Percentiles rank a stretch among this genome's conserved stretches.
Conservation (phyloP, 371 early-diverging fungal species). For the Saksenaea oblongispora region DNA sequence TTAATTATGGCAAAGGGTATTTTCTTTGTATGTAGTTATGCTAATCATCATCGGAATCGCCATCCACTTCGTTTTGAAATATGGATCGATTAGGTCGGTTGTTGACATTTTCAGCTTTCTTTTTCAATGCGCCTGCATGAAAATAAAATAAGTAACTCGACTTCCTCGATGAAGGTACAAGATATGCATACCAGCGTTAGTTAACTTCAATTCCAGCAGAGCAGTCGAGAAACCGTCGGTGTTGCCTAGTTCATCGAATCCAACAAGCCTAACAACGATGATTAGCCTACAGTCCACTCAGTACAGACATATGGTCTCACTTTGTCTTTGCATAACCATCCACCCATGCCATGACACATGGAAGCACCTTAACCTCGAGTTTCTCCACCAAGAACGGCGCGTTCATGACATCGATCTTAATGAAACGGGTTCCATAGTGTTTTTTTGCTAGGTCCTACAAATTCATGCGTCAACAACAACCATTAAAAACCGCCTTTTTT, state of each 20-base stretch:
- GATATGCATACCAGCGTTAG: constrained; percentile 50
- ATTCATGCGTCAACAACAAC: neutral
- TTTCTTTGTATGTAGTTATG: neutral
- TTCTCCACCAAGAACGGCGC: constrained; percentile 92
- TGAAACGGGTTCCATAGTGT: constrained; percentile 85
- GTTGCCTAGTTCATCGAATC: constrained; percentile 95
- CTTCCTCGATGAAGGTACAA: neutral
- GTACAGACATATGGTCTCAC: constrained; percentile 14
- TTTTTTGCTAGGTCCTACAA: constrained; percentile 65
- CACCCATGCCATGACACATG: constrained; percentile 85
- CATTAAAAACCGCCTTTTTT: neutral
- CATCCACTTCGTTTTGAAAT: constrained; percentile 28
- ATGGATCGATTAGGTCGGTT: constrained; percentile 28
- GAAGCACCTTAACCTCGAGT: constrained; percentile 85
- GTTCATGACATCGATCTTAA: constrained; percentile 85
- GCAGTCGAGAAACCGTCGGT: constrained; percentile 84
- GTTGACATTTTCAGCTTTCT: constrained; percentile 22
- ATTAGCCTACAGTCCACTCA: neutral
- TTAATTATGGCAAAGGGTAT: neutral
- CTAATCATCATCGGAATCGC: constrained; percentile 37
- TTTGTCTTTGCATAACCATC: constrained; percentile 60
- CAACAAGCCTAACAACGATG: constrained; percentile 67
- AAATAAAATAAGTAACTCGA: neutral
- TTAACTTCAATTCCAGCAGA: constrained; percentile 75
- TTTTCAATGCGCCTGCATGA: constrained; percentile 9